Base-by-base conservation (phyloP, 2,329 filamentous ascomycete genomes). In the Sporothrix brasiliensis region DNA sequence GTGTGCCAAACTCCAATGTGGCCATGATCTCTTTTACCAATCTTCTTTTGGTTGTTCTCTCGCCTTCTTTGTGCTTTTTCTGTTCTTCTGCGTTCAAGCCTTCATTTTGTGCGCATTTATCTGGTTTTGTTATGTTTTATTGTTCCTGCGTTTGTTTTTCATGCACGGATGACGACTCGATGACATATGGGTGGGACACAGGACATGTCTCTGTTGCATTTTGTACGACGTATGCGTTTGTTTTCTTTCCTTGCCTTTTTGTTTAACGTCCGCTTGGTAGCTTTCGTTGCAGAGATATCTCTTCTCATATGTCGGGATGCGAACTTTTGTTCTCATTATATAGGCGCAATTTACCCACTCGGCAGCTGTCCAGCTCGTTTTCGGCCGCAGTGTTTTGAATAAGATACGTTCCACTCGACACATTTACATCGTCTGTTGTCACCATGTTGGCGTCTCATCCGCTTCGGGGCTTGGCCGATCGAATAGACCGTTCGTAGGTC, bases 131-230 rank as follows among this genome's bases (percentile, higher is more conserved):
- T 16, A 49, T 41, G 2, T n/a, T 47, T 52, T 53, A 1, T n/a
- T 24, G 3, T 47, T 67, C 52, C 44, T 19, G 34, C 19, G 30
- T 69, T 56, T 34, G 54, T 30, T 21, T 41, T 63, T 63, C 39
- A 44, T 19, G 41, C 10, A 52, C 47, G 44, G 44, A 21, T 65
- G 44, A 69, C 30, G 68, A 69, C 10, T 56, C 68, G 41, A 63
- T 53, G 68, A 56, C 34, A 60, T 53, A 30, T 69, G 56, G 52
- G 54, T 63, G 68, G 56, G 54, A 39, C 44, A 53, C 21, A 52
- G 24, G 41, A 60, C 58, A 44, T 53, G 27, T 27, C n/a, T 39
- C 19, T 63, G 68, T 47, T n/a, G 21, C 21, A 9, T 10, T 53
- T 61, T 53, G 44, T 69, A 27, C 54, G n/a, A 53, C 34, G 30